These are phyloP conservation scores for Penstemon davidsonii DNA, from an alignment of 257 asterid genomes.

Conservation along the genomic window DNA sequence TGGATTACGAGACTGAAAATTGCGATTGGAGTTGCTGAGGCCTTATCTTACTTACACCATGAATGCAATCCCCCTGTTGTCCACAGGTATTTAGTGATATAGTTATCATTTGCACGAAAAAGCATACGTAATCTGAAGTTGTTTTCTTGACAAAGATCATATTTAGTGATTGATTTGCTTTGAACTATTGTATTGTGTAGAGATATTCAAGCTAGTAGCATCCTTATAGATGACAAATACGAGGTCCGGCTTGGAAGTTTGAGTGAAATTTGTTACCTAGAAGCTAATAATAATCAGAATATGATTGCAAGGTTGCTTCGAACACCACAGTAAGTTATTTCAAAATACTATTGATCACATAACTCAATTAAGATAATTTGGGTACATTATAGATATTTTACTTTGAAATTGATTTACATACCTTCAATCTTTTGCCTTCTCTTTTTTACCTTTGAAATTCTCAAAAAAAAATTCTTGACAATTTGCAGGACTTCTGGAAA, in stretches of 20 bases:
- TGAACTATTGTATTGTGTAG: slow-evolving; percentile 34
- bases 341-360: not conserved
- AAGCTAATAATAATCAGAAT: slow-evolving; percentile 61
- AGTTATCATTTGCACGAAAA: no score
- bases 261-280: slow-evolving; percentile 73
- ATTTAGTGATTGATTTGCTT: not conserved
- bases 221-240: slow-evolving; percentile 84
- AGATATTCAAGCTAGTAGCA: slow-evolving; percentile 89
- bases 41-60: slow-evolving; percentile 28
- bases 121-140: no score
- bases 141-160: not conserved
- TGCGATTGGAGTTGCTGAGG: slow-evolving; percentile 31
- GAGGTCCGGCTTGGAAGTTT: slow-evolving; percentile 90
- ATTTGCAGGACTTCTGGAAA: slow-evolving; percentile 55
- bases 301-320: slow-evolving; percentile 66
- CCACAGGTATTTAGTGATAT: slow-evolving; percentile 42
- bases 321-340: slow-evolving; percentile 63
- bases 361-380: no score
- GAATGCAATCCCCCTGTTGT: slow-evolving; percentile 44
- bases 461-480: slow-evolving; percentile 19
- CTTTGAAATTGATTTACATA: slow-evolving; percentile 1
- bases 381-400: not conserved
- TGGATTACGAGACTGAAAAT: slow-evolving; percentile 28
- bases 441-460: not conserved
- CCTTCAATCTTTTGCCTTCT: not conserved